phyloP scores from a whole-genome alignment of 495 filamentous ascomycete species.

The Jackrogersella multiformis region DNA sequence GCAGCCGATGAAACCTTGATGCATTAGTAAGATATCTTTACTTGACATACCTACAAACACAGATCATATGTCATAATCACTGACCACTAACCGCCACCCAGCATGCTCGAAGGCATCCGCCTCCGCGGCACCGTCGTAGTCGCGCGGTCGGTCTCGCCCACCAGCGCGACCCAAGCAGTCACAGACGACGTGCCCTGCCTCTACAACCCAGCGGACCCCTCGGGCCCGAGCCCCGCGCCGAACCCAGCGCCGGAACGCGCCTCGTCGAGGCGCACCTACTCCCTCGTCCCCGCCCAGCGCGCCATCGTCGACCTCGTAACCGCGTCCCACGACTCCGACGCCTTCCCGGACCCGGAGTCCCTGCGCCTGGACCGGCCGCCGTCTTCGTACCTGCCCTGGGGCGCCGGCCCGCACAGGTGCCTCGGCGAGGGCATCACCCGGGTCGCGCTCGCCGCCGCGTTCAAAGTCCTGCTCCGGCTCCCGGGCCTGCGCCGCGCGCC shows the following conservation, averaged over 20 bases:
- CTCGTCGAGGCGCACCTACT: conserved; percentile 21
- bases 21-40: conserved; percentile 41
- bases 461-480: conserved; percentile 45
- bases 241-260: conserved; percentile 14
- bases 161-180: conserved; percentile 54
- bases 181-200: conserved; percentile 61
- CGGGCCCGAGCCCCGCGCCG: conserved; percentile 26
- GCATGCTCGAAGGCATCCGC: conserved; percentile 67
- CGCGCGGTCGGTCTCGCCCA: conserved; percentile 55
- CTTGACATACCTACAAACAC: too few relatives aligned
- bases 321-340: conserved; percentile 67
- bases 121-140: conserved; percentile 68
- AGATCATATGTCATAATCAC: too few relatives aligned
- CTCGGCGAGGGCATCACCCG: conserved; percentile 66
- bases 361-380: conserved; percentile 70
- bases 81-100: conserved; percentile 4
- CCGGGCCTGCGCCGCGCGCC: conserved; percentile 64
- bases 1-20: conserved; percentile 43
- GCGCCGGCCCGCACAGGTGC: conserved; percentile 66
- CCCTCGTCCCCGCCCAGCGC: conserved; percentile 42
- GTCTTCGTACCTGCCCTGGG: conserved; percentile 71
- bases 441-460: conserved; percentile 66
- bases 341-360: conserved; percentile 71
- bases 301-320: conserved; percentile 62
- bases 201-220: not conserved